Conservation (phyloP, 768 basidiomycete genomes). For the Gelatoporia subvermispora region DNA sequence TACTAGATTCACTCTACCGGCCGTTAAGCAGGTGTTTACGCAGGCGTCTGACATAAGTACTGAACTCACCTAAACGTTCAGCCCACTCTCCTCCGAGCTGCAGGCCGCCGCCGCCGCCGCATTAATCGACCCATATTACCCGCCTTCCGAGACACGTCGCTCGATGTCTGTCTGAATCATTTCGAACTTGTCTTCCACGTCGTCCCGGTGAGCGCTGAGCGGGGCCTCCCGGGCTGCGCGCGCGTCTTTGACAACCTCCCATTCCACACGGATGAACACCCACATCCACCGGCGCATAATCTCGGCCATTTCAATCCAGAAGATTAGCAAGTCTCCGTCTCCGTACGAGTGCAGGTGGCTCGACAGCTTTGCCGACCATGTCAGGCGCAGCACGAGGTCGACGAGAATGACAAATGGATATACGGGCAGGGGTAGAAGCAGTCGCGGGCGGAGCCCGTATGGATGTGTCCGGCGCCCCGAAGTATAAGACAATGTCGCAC, state of each 20-base stretch:
- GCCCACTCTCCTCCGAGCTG: no score
- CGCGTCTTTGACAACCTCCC: slow-evolving; percentile 78
- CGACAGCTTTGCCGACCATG: slow-evolving; percentile 90
- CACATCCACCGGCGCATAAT: slow-evolving; percentile 92
- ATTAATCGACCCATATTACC: not conserved
- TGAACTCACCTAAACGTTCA: no score
- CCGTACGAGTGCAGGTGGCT: slow-evolving; percentile 74
- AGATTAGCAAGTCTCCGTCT: slow-evolving; percentile 81
- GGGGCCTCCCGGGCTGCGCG: slow-evolving; percentile 11
- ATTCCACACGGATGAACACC: slow-evolving; percentile 96
- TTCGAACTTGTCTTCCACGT: slow-evolving; percentile 16
- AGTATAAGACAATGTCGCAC: not conserved
- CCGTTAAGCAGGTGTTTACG: no score
- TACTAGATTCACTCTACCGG: no score
- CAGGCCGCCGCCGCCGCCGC: no score
- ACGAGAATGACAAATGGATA: slow-evolving; percentile 82
- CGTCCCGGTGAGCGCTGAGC: slow-evolving; percentile 4
- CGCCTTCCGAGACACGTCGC: slow-evolving; percentile 8
- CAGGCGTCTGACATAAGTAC: no score
- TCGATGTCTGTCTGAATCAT: slow-evolving; percentile 11
- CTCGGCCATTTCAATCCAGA: slow-evolving; percentile 89
- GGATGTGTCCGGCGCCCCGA: slow-evolving; percentile 34
- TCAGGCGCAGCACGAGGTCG: slow-evolving; percentile 86
- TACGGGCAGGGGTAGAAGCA: slow-evolving; percentile 75
- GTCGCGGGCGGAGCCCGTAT: slow-evolving; percentile 66